Conservation (phyloP, 202 grass and related monocot species). For the Carex arenaria region DNA sequence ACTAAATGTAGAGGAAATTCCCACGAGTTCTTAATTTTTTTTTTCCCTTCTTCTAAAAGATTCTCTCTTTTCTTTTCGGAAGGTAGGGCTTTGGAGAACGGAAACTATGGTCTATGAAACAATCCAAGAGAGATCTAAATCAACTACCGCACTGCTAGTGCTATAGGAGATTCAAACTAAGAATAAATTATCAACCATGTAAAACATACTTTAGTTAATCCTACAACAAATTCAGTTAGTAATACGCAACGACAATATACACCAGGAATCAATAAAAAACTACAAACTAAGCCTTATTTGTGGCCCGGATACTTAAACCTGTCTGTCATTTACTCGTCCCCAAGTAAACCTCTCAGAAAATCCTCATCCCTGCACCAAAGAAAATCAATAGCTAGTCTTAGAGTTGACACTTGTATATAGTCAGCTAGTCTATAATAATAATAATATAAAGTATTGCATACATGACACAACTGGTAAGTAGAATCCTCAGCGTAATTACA, state of each 20-base stretch:
- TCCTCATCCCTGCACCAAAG: not conserved
- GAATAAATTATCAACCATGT: not conserved
- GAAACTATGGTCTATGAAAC: not conserved
- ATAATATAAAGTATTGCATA: not conserved
- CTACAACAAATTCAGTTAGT: conserved; percentile 12
- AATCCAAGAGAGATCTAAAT: not conserved
- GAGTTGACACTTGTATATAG: not conserved
- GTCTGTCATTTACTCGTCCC: not conserved
- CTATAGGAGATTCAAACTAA: not conserved
- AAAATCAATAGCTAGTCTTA: not conserved
- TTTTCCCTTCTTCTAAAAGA: not conserved
- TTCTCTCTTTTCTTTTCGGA: not conserved
- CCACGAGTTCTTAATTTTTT: not conserved
- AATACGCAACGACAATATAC: conserved; percentile 8
- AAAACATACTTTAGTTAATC: not conserved
- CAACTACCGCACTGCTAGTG: not conserved
- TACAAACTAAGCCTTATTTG: conserved; percentile 17
- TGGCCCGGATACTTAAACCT: not conserved
- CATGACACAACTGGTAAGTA: not conserved
- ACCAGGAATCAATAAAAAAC: not conserved
- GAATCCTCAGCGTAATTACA: not conserved
- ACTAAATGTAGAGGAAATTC: not conserved
- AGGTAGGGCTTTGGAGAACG: not conserved
- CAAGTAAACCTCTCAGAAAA: not conserved
- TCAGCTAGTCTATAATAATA: not conserved